Base-by-base conservation (phyloP, 495 filamentous ascomycete genomes). In the Aspergillus homomorphus region DNA sequence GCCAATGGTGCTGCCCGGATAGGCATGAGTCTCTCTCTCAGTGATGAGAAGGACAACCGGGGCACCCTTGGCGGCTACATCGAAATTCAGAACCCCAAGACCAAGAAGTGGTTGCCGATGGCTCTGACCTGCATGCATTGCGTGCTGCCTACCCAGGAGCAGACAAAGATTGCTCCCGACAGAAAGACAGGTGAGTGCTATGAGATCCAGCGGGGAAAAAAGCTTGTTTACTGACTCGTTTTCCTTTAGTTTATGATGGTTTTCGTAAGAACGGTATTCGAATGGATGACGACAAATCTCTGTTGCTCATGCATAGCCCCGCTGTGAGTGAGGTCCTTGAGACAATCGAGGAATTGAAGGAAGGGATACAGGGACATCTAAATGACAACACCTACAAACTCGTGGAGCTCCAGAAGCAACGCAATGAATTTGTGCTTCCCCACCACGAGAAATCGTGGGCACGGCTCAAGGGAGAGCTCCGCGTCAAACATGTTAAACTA, bases 21-120 rank as follows among this genome's bases (percentile, higher is more conserved):
- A 3, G 58, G 58, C 8, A 21, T n/a, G 1, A 61, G 58, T n/a
- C n/a, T 61, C 4, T 19, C 16, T 3, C 58, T 22, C 1, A 21
- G 20, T 6, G 9, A 18, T 12, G 33, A 24, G 4, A 21, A 30
- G 1, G 2, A 30, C 5, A 0, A 3, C 8, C 45, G 43, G 1
- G 58, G 53, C 10, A 61, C 58, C 3, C 33, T 61, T 1, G 53
- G 58, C 0, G 58, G 51, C 1, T 60, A 22, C 14, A 16, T 60
- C 9, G 52, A 60, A 16, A 2, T 60, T 0, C 10, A 41, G 9
- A 43, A 51, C 22, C 44, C 51, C 18, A 16, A 6, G 4, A 16
- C 26, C 7, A 45, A 33, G 8, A 0, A 56, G 10, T 55, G 52
- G 52, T 20, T 55, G 5, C 52, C 45, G 15, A 44, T 55, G 20